These are phyloP conservation scores for Alternaria brassicae DNA, from an alignment of 2,329 filamentous ascomycete species.

Conservation along the genomic window DNA sequence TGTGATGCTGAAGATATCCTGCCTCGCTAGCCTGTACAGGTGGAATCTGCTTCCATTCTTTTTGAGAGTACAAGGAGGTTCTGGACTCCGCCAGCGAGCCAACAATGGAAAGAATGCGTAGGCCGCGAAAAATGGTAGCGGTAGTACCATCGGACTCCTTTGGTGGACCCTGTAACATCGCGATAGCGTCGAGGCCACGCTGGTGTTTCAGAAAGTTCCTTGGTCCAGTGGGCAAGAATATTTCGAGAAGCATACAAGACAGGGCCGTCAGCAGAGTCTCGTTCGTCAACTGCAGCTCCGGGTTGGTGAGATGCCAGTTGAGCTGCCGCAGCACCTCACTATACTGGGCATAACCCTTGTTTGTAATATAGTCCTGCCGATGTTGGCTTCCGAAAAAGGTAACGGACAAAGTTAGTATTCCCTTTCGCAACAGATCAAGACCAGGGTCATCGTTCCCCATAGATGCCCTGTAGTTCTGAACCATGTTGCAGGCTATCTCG, in stretches of 20 bases:
- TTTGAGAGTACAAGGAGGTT: conserved; percentile 28
- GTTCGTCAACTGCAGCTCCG: conserved; percentile 28
- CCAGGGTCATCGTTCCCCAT: conserved; percentile 15
- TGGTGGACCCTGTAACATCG: conserved; percentile 33
- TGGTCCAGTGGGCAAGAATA: conserved; percentile 37
- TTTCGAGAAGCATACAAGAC: conserved; percentile 38
- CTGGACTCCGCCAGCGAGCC: conserved; percentile 27
- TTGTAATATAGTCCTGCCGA: conserved; percentile 24
- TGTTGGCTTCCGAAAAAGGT: conserved; percentile 40
- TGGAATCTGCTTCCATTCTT: conserved; percentile 36
- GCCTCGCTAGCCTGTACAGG: conserved; percentile 14
- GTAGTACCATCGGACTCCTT: conserved; percentile 12
- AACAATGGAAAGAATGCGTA: conserved; percentile 36
- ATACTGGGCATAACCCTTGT: conserved; percentile 32
- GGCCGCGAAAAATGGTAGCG: conserved; percentile 26
- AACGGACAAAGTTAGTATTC: conserved; percentile 33
- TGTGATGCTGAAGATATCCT: conserved; percentile 25
- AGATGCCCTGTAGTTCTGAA: conserved; percentile 10
- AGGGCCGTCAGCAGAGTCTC: conserved; percentile 36
- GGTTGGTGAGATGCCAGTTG: conserved; percentile 27
- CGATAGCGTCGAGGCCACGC: conserved; percentile 38
- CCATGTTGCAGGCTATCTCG: conserved; percentile 36
- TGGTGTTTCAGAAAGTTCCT: conserved; percentile 39
- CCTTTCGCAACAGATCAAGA: conserved; percentile 29
- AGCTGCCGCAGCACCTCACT: conserved; percentile 34